Conservation (phyloP, 2,329 filamentous ascomycete genomes). For the Exutisphaerella laricina region DNA sequence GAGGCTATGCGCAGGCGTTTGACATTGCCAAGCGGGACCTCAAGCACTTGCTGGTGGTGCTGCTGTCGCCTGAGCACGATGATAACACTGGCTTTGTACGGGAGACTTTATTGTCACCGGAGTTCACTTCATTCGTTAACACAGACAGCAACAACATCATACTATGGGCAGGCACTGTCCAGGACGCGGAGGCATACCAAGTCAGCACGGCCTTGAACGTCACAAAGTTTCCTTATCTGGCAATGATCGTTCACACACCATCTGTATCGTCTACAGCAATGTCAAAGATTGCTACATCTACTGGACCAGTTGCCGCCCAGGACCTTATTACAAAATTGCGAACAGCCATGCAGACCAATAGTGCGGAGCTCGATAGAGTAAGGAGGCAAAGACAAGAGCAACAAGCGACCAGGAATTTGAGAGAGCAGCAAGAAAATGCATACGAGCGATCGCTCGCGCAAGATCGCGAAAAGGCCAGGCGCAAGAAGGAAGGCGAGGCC, state of each 20-base stretch:
- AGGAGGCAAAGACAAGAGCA: slow-evolving; percentile 74
- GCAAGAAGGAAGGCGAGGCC: slow-evolving; percentile 70
- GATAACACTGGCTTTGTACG: slow-evolving; percentile 77
- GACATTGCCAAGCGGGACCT: slow-evolving; percentile 86
- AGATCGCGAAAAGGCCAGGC: slow-evolving; percentile 76
- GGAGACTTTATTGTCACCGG: slow-evolving; percentile 71
- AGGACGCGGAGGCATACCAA: slow-evolving; percentile 91
- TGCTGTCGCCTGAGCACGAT: slow-evolving; percentile 90
- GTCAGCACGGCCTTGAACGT: slow-evolving; percentile 80
- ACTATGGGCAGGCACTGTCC: slow-evolving; percentile 87
- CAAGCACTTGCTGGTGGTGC: slow-evolving; percentile 82
- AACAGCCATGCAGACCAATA: slow-evolving; percentile 66
- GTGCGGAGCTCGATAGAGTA: slow-evolving; percentile 66
- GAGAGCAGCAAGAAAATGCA: slow-evolving; percentile 85
- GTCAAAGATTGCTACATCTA: slow-evolving; percentile 77
- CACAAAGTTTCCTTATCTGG: slow-evolving; percentile 88
- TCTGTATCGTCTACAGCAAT: slow-evolving; percentile 79
- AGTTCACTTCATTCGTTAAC: slow-evolving; percentile 68
- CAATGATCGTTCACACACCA: slow-evolving; percentile 79
- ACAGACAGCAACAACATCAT: slow-evolving; percentile 73
- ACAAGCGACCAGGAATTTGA: slow-evolving; percentile 70
- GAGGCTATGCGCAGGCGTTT: slow-evolving; percentile 84
- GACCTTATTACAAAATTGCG: slow-evolving; percentile 74
- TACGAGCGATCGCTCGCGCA: slow-evolving; percentile 87
- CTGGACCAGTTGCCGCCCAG: slow-evolving; percentile 62